phyloP scores from a whole-genome alignment of 768 basidiomycete genomes.

The Amanita fuliginea region DNA sequence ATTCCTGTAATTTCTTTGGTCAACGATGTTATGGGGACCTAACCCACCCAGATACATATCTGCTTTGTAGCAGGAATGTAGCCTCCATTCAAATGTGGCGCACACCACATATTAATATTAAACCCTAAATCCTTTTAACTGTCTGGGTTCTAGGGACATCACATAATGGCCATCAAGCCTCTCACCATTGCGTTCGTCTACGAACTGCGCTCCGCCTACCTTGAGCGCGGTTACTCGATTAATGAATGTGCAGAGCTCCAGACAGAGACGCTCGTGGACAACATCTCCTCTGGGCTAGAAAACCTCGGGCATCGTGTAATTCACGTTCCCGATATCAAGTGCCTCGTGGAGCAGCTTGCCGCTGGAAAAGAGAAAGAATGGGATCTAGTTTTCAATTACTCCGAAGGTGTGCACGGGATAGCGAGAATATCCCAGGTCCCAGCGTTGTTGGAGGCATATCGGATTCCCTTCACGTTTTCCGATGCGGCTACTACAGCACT shows the following conservation, averaged over 20 bases:
- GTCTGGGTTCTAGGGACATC: too few species aligned
- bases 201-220: not conserved
- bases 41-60: too few species aligned
- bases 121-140: too few species aligned
- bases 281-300: not conserved
- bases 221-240: not conserved
- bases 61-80: too few species aligned
- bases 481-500: constrained; percentile 15
- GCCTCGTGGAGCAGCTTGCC: not conserved
- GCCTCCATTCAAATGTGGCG: too few species aligned
- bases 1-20: too few species aligned
- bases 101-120: too few species aligned
- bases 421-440: constrained; percentile 17
- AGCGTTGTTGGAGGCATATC: constrained; percentile 14
- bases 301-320: not conserved
- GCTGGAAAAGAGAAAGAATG: constrained; percentile 7
- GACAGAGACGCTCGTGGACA: not conserved
- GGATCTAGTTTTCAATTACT: constrained; percentile 17
- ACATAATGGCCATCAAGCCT: not conserved
- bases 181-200: not conserved
- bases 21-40: too few species aligned
- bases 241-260: not conserved
- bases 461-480: constrained; percentile 15
- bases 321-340: not conserved
- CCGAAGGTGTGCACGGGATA: constrained; percentile 11